Percentiles rank a stretch among this genome's conserved stretches.
Conservation (phyloP, 148 eudicot genomes). For the Fallopia convolvulus region DNA sequence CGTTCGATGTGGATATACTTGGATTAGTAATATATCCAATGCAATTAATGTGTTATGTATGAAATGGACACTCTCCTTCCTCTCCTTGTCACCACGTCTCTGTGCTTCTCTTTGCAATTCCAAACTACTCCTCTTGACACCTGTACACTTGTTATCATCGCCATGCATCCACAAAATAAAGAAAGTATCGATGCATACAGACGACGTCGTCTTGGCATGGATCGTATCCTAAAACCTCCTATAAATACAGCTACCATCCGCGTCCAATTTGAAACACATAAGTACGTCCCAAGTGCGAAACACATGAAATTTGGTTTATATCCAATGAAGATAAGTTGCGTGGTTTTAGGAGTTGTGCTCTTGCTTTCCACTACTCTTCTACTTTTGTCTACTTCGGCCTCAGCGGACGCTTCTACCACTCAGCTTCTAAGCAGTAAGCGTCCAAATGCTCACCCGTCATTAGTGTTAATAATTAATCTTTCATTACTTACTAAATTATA, state of each 20-base stretch:
- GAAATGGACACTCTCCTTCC: background rate
- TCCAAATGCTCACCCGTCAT: no score
- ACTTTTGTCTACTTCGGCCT: background rate
- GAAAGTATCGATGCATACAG: no score
- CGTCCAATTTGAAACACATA: background rate
- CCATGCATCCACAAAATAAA: background rate
- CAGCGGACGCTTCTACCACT: background rate
- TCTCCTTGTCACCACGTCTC: background rate
- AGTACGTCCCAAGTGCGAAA: background rate
- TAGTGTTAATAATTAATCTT: no score
- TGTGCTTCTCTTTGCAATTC: background rate
- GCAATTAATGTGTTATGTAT: background rate
- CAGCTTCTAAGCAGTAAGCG: background rate
- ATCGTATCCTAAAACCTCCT: no score
- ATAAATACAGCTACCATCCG: background rate
- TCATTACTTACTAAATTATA: no score
- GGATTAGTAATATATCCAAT: background rate
- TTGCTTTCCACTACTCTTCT: background rate
- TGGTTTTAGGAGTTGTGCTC: background rate
- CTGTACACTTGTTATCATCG: background rate
- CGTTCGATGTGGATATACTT: background rate
- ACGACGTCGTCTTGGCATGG: background rate
- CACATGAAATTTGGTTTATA: background rate
- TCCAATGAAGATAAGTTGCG: background rate
- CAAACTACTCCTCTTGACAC: background rate